Evolutionary conservation across 1,284 basidiomycete genomes (phyloP), one percentile per base, ranked within the genome.

Genomic region (Entoloma clypeatum): DNA sequence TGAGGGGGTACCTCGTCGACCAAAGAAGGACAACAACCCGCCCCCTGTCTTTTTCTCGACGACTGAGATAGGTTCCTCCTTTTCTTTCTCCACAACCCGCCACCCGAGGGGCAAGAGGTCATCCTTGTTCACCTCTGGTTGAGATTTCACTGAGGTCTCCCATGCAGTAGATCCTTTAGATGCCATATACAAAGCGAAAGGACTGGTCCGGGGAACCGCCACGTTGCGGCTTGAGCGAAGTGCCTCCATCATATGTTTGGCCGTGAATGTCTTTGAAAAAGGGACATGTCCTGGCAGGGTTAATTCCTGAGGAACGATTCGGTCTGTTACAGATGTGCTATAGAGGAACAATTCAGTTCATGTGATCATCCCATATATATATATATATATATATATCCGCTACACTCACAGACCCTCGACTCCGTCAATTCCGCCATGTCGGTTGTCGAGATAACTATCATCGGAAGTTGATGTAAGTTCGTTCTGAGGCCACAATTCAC

Each of bases 21-120:
- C 72, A 65, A 81, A 83, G 58, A 87, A 82, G 4, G 83, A 84
- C 25, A 86, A 68, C n/a, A 87, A 54, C 5, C 81, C 69, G n/a
- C 74, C 64, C 5, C 60, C 57, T 5, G 63, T 33, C 54, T 71
- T 81, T 58, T 72, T 79, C 41, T 67, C 66, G 7, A 49, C 35
- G 10, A 56, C 39, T 10, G 54, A 43, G 5, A 50, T 39, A 18
- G 52, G 24, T 41, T 63, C 57, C 38, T 58, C 57, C 49, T 63
- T 43, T 31, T 57, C 58, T 49, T 64, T 44, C 42, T 63, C 60
- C 7, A 67, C 50, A 22, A 68, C 61, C 39, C 77, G 68, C 85
- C 85, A 87, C 3, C 85, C 85, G 6, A 67, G 62, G 13, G 81
- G 82, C 5, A 77, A 48, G 17, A 69, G 61, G 47, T 78, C 77